Base-by-base conservation (phyloP, 1,139 yeast genomes). In the Magnusiomyces tetraspermus region DNA sequence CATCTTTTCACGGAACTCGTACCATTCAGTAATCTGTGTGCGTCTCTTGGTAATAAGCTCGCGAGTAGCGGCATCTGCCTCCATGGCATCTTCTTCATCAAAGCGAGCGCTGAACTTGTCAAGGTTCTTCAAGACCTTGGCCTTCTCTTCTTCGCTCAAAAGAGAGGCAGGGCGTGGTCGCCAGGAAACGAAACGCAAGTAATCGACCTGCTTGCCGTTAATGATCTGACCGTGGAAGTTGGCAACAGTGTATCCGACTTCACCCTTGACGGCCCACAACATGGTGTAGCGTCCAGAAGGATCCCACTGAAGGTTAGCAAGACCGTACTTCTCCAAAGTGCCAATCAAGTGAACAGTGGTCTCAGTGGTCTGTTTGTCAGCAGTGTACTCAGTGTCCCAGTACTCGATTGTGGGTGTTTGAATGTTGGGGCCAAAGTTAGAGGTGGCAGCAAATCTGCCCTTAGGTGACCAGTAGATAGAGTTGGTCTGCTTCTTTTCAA, bases 31-130 rank as follows among this genome's bases (percentile, higher is more conserved):
- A 67, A 90, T 77, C 63, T 85, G 76, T 65, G 77, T 77, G 74
- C 94, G 86, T 72, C 97, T 88, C 66, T 76, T 80, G 74, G 88
- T 78, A 69, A 90, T 89, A 60, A 88, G 78, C 67, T 89, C 97
- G 74, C 94, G 83, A 61, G 87, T 80, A 61, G 95, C 96, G 64
- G 90, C 86, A 67, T 86, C 87, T 54, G 95, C 95, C 72, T 90
- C 97, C 94, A 89, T 90, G 51, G 95, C 95, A 74, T 94, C 99
- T 60, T 79, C 76, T 72, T 90, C 96, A 63, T 92, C 97, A 72
- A 90, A 94, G 71, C 87, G 90, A 43, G 94, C 92, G 62, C 90
- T 78, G 77, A 86, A 88, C 69, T 86, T 92, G 68, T 85, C 82
- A 74, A 92, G 75, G 73, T 85, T 84, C 83, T 87, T 85, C 74